Evolutionary conservation across 116 monocot species (phyloP).

Genomic region (Trichopus zeylanicus): DNA sequence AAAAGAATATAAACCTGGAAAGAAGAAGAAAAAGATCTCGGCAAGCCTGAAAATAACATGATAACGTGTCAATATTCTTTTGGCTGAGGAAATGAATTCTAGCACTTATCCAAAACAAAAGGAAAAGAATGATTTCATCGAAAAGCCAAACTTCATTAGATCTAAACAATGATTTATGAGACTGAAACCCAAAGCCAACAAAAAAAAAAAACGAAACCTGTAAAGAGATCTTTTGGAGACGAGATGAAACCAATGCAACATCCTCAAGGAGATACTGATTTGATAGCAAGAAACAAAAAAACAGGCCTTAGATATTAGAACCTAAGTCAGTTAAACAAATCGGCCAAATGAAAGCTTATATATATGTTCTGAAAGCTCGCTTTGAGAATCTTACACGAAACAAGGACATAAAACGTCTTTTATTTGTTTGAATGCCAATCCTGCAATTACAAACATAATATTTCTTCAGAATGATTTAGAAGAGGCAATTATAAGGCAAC

Average conservation of each 20-base stretch:
- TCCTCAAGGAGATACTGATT: slow-evolving; percentile 91
- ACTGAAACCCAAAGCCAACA: neutral
- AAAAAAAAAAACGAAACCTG: slow-evolving; percentile 42
- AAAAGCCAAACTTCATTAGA: neutral
- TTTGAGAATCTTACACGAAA: slow-evolving; percentile 48
- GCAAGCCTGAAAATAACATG: slow-evolving; percentile 35
- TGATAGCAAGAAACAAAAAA: slow-evolving; percentile 3
- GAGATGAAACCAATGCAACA: slow-evolving; percentile 54
- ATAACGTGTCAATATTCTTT: neutral
- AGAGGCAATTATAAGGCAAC: no score
- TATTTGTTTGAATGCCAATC: slow-evolving; percentile 98
- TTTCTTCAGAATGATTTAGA: no score
- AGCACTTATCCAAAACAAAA: neutral
- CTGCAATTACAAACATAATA: slow-evolving; percentile 23
- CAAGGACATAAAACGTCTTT: slow-evolving; percentile 79
- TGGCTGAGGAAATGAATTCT: neutral
- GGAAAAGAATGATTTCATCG: no score
- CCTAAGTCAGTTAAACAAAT: neutral
- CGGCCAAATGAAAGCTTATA: neutral
- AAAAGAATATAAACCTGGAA: slow-evolving; percentile 84
- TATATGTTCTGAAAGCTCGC: neutral
- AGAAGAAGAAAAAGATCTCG: slow-evolving; percentile 77
- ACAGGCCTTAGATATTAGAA: neutral
- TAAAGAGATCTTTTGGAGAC: slow-evolving; percentile 46
- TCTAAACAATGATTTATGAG: neutral